These are phyloP conservation scores for Amanita inopinata DNA, from an alignment of 768 basidiomycete species.

Conservation along the genomic window DNA sequence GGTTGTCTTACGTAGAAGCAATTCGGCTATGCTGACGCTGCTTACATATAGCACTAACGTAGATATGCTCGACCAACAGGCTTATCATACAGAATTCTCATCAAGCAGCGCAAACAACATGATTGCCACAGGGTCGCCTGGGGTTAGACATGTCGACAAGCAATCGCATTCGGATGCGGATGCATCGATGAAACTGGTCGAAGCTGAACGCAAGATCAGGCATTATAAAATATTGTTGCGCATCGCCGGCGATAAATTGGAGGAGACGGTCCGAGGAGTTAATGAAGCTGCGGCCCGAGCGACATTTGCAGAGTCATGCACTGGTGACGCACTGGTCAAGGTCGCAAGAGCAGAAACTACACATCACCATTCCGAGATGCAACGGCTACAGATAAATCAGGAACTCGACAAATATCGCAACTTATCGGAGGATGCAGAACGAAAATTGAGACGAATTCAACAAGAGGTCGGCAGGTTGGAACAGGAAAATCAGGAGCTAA, in stretches of 20 bases:
- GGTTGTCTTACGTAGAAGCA: too few species aligned
- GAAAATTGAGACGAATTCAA: slow-evolving; percentile 27
- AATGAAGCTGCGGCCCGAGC: slow-evolving; percentile 41
- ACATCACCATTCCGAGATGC: slow-evolving; percentile 25
- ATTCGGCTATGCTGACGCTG: slow-evolving; percentile 1
- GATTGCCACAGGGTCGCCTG: not conserved
- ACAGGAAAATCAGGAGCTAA: slow-evolving; percentile 20
- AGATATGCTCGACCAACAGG: not conserved
- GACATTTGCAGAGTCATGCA: slow-evolving; percentile 39
- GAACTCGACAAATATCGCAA: slow-evolving; percentile 38
- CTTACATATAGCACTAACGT: not conserved
- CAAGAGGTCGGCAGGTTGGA: slow-evolving; percentile 27
- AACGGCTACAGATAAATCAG: slow-evolving; percentile 18
- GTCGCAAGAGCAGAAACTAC: slow-evolving; percentile 32
- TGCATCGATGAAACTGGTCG: slow-evolving; percentile 16
- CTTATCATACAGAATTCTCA: not conserved
- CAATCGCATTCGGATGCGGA: not conserved
- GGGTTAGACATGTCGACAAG: not conserved
- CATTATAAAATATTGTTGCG: slow-evolving; percentile 45
- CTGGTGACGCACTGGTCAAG: slow-evolving; percentile 29
- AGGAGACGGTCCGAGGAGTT: slow-evolving; percentile 46
- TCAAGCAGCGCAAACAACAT: not conserved
- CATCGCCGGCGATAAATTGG: slow-evolving; percentile 41
- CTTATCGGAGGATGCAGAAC: slow-evolving; percentile 36
- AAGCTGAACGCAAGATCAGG: slow-evolving; percentile 50